Base-by-base conservation (phyloP, 352 stramenopile genomes). In the Plasmopara muralis region DNA sequence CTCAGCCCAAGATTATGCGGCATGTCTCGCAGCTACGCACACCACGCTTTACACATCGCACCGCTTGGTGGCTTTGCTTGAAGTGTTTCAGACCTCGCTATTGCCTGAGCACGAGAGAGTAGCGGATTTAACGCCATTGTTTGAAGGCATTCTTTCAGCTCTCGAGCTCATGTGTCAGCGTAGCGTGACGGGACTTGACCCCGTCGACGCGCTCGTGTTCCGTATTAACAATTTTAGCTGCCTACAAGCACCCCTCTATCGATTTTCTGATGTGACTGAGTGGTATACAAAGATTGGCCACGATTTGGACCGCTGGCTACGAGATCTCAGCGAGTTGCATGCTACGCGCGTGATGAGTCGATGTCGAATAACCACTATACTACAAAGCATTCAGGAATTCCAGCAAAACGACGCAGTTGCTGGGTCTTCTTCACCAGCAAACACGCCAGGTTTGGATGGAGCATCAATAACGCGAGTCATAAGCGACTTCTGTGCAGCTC, bases 191-290 rank as follows among this genome's bases (percentile, higher is more conserved):
- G 45, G 44, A 2, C 43, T 82, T 6, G 68, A 77, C 20, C 39
- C 66, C 0, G 56, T 70, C 10, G 77, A 90, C 29, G 72, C 73
- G 12, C 57, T 85, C 35, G 69, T 90, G 20, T 86, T 90, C 49
- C 68, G 68, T 5, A 62, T 86, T 48, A 87, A 90, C 57, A 86
- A 88, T 49, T 58, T 87, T n/a, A 85, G 70, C 47, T 86, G 77
- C 35, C 9, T 90, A 18, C 71, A 78, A 15, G 68, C 67, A 4
- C 61, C 68, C 5, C 54, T 88, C 1, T 40, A 38, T n/a, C 62
- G 59, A 9, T 85, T 85, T 35, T 54, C 53, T 5, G 72, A 83
- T 46, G 75, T 72, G 10, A 46, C 47, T 0, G 61, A 59, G 43
- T 88, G 74, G 74, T 53, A 62, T 31, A 45, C 34, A 7, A 35